Evolutionary conservation across 768 basidiomycete species (phyloP).

Genomic region (Kwoniella pini): DNA sequence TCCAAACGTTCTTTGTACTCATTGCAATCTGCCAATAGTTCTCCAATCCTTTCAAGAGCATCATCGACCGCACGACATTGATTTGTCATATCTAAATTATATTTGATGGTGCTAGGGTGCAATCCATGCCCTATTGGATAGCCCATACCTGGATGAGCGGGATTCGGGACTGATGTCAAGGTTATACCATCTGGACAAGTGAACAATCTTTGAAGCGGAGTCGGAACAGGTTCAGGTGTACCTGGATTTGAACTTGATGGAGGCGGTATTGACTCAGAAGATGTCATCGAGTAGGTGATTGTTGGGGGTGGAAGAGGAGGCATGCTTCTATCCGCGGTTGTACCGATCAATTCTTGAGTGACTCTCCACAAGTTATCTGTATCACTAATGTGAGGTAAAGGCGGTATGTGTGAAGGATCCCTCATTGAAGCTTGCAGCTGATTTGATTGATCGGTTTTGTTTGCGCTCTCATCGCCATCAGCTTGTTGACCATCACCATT

Average conservation of each 20-base stretch:
- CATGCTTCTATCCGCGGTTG: not conserved
- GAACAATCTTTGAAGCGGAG: constrained; percentile 50
- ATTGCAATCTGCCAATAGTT: constrained; percentile 52
- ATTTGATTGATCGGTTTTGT: not conserved
- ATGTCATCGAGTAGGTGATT: constrained; percentile 27
- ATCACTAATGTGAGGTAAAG: constrained; percentile 40
- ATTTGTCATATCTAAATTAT: constrained; percentile 46
- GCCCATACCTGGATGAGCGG: constrained; percentile 28
- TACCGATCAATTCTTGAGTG: constrained; percentile 36
- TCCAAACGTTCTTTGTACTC: constrained; percentile 55
- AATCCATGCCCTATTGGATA: constrained; percentile 24
- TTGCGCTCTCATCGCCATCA: constrained; percentile 4
- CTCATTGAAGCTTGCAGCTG: not conserved
- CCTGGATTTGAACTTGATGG: not conserved
- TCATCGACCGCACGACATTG: constrained; percentile 48
- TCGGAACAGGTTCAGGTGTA: constrained; percentile 25
- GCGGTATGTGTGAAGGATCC: constrained; percentile 17
- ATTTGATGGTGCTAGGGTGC: constrained; percentile 27
- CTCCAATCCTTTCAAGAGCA: constrained; percentile 49
- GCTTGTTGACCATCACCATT: not conserved
- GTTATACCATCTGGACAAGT: constrained; percentile 48
- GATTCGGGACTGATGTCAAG: constrained; percentile 26
- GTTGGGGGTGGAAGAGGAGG: constrained; percentile 16
- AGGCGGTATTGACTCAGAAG: constrained; percentile 15
- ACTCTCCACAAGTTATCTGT: constrained; percentile 47